phyloP scores from a whole-genome alignment of 345 rosid genomes.

The Arabis hirsuta region DNA sequence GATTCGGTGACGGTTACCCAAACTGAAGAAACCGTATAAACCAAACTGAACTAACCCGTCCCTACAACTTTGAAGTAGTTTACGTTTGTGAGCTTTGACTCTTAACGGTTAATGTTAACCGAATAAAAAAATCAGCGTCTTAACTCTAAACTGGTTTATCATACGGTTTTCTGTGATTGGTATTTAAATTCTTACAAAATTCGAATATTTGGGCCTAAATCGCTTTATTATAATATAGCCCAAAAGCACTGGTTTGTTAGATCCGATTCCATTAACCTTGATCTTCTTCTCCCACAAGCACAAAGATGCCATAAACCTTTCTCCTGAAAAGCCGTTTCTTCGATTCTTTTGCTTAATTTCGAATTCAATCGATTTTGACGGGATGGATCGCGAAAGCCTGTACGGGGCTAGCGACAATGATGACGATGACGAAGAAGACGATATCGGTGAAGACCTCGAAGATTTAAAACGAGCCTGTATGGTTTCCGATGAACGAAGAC shows the following conservation, averaged over 20 bases:
- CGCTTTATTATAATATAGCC: neutral
- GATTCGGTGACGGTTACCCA: no score
- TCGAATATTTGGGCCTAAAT: neutral
- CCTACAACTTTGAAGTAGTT: no score
- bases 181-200: neutral
- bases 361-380: neutral
- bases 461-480: constrained; percentile 76
- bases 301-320: constrained; percentile 15
- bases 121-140: no score
- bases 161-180: neutral
- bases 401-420: constrained; percentile 46
- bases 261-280: neutral
- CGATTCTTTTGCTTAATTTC: neutral
- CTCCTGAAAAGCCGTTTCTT: constrained; percentile 23
- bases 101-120: no score
- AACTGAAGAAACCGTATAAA: no score
- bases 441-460: constrained; percentile 74
- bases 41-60: no score
- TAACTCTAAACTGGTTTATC: no score
- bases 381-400: constrained; percentile 45
- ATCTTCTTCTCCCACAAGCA: constrained; percentile 1
- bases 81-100: no score
- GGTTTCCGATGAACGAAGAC: constrained; percentile 53
- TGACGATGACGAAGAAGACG: constrained; percentile 55
- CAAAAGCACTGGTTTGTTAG: no score